Evolutionary conservation across 495 filamentous ascomycete genomes (phyloP).

Genomic region (Penicillium bialowiezense): DNA sequence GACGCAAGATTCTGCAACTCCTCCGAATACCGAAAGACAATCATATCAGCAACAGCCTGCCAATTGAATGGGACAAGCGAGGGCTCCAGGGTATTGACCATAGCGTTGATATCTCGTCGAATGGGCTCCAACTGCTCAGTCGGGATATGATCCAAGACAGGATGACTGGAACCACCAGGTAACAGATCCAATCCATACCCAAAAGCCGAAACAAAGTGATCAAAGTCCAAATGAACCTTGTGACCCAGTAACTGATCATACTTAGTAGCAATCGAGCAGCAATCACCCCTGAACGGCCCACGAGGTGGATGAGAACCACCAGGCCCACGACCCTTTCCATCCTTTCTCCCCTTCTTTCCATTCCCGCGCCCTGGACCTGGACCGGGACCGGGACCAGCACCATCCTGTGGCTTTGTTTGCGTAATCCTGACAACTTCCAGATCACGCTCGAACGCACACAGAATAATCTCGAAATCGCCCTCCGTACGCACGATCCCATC

Average conservation of each 20-base stretch:
- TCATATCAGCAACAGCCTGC: constrained; percentile 7
- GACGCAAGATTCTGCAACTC: not conserved
- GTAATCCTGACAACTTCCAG: not conserved
- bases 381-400: no score
- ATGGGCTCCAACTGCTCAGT: not conserved
- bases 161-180: not conserved
- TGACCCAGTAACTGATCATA: constrained; percentile 31
- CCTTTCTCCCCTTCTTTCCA: not conserved
- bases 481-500: constrained; percentile 58
- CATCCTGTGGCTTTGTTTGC: not conserved
- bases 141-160: constrained; percentile 1
- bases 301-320: not conserved
- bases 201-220: constrained; percentile 12
- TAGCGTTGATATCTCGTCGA: not conserved
- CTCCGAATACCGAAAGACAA: constrained; percentile 5
- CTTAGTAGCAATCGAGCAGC: not conserved
- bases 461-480: constrained; percentile 55
- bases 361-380: no score
- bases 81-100: not conserved
- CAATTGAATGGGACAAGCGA: not conserved
- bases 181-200: not conserved
- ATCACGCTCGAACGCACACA: constrained; percentile 5
- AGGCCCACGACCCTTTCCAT: not conserved
- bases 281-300: not conserved
- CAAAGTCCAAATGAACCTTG: constrained; percentile 47